Base-by-base conservation (phyloP, 768 basidiomycete species). In the Neoboletus brunneissimus region DNA sequence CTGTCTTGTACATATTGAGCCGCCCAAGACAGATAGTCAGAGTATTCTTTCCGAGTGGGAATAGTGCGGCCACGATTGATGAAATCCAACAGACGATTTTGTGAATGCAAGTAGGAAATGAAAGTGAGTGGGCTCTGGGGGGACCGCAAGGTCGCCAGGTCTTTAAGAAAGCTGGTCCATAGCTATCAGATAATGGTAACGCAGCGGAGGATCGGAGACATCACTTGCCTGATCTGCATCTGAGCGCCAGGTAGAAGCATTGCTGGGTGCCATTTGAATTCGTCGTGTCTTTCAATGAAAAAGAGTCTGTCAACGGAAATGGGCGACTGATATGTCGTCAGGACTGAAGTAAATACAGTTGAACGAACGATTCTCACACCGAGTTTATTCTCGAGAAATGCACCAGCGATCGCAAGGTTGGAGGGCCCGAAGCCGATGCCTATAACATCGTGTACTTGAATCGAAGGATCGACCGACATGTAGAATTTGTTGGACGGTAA, bases 11-110 rank as follows among this genome's bases (percentile, higher is more conserved):
- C 80, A 44, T 74, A 73, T 9, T 65, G 59, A 1, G 82, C 79
- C 10, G 79, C 80, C 81, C 81, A 82, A 10, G 75, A 63, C 18
- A 83, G 73, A 66, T 83, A 83, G 65, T 83, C 81, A 5, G 81
- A 72, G 54, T 77, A 82, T 57, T 83, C 82, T 54, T 76, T 77
- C 27, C 82, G 77, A 20, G 79, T 78, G 11, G 82, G 82, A 31
- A 78, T 75, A 41, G 74, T 79, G 15, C 77, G 78, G 2, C 78
- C 77, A 31, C 78, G 76, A 63, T 83, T 82, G 62, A 83, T 81
- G 72, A 82, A 84, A 35, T 75, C 67, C 27, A 78, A 58, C 37
- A 83, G 73, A 45, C 81, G 77, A 47, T 73, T 74, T 54, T 81
- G 75, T 48, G 74, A 75, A 55, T 81, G 77, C 51, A 83, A 71